A percentile compares a stretch with the other conserved stretches of the same genome.
phyloP scores from a whole-genome alignment of 768 basidiomycete species.

The Naematelia encephala region DNA sequence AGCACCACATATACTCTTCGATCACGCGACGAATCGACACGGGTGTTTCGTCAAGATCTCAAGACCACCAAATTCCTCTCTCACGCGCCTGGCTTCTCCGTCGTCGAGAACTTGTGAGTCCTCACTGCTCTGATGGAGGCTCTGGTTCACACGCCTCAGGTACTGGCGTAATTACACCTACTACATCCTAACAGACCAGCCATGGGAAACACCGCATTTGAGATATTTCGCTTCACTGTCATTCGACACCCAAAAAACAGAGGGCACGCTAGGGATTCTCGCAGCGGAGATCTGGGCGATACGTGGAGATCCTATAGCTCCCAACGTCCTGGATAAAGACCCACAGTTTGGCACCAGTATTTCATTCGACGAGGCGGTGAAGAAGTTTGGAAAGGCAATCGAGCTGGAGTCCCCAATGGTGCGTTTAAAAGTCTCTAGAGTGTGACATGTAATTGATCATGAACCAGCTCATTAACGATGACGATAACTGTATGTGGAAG shows the following conservation, averaged over 20 bases:
- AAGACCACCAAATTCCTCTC: slow-evolving; percentile 19
- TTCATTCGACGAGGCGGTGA: slow-evolving; percentile 14
- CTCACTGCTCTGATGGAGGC: no score
- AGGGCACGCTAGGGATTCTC: background rate
- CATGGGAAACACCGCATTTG: slow-evolving; percentile 24
- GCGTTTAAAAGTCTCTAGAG: no score
- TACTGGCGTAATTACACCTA: slow-evolving; percentile 34
- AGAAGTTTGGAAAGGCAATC: slow-evolving; percentile 7
- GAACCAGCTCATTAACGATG: slow-evolving; percentile 36
- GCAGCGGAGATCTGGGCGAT: slow-evolving; percentile 1
- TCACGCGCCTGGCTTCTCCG: slow-evolving; percentile 32
- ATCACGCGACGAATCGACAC: background rate
- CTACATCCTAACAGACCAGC: slow-evolving; percentile 30
- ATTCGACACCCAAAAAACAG: background rate
- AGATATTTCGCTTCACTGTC: background rate
- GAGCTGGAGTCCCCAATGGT: slow-evolving; percentile 22
- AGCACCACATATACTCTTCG: background rate
- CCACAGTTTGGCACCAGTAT: slow-evolving; percentile 12
- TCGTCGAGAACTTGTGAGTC: slow-evolving; percentile 30
- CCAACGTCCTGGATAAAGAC: slow-evolving; percentile 14
- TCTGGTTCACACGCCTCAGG: background rate
- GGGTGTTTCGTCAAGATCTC: background rate
- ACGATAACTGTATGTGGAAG: slow-evolving; percentile 28
- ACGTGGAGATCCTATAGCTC: slow-evolving; percentile 8
- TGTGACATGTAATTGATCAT: no score